A percentile compares a stretch with the other conserved stretches of the same genome.
Conservation (phyloP, 1,284 basidiomycete species). For the Sphaerobolus stellatus region DNA sequence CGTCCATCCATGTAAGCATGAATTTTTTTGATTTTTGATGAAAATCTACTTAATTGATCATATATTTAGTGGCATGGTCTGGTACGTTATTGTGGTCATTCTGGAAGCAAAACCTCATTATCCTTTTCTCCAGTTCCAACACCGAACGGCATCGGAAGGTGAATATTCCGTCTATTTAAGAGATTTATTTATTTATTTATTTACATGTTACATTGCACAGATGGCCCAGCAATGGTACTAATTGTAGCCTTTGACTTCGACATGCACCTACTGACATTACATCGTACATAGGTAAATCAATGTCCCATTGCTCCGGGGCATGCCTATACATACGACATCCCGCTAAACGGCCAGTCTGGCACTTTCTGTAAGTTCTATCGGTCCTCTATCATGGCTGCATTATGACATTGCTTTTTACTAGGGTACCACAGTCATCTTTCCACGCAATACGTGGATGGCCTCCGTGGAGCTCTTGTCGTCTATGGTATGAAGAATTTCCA, state of each 20-base stretch:
- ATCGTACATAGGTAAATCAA: constrained; percentile 36
- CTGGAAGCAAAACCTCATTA: neutral
- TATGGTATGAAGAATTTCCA: constrained; percentile 20
- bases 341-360: constrained; percentile 34
- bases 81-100: neutral
- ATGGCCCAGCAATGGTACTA: neutral
- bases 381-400: neutral
- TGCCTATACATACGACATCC: constrained; percentile 43
- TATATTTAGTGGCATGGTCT: neutral
- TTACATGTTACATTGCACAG: neutral
- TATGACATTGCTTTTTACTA: neutral
- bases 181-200: neutral
- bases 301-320: constrained; percentile 42
- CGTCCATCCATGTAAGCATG: constrained; percentile 24
- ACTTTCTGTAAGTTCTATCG: constrained; percentile 35
- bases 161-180: neutral
- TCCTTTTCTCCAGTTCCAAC: neutral
- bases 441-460: constrained; percentile 48
- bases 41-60: constrained; percentile 18
- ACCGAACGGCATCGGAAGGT: neutral
- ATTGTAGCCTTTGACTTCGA: constrained; percentile 2
- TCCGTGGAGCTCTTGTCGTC: constrained; percentile 31
- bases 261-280: constrained; percentile 8
- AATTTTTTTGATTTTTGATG: constrained; percentile 32
- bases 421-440: constrained; percentile 38